Percentiles rank a stretch among this genome's conserved stretches.
phyloP scores from a whole-genome alignment of 176 grass and related monocot genomes.

The Chrysopogon serrulatus region DNA sequence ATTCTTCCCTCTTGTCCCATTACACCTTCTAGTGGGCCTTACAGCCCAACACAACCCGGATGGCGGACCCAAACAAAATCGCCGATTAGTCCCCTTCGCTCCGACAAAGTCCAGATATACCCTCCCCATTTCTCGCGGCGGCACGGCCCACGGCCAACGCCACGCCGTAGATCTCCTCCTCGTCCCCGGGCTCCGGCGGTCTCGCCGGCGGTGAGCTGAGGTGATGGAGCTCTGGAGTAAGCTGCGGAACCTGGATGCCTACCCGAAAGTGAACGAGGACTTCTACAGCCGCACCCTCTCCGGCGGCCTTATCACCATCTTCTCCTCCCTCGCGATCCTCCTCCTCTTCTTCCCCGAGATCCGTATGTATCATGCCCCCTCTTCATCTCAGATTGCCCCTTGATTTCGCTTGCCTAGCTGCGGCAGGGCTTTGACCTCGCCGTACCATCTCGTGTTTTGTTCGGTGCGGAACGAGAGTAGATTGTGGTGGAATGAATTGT shows the following conservation, averaged over 20 bases:
- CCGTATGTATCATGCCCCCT: conserved; percentile 41
- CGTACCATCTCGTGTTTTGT: neutral
- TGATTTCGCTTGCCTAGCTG: neutral
- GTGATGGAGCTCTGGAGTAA: conserved; percentile 86
- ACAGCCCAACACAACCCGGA: neutral
- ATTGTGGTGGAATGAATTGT: neutral
- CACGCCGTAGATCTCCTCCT: conserved; percentile 49
- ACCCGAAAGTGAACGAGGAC: conserved; percentile 99
- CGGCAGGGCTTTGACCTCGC: conserved; percentile 1
- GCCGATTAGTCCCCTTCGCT: neutral
- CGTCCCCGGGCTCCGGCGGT: conserved; percentile 20
- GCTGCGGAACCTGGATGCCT: conserved; percentile 87
- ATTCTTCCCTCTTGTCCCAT: neutral
- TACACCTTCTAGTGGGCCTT: neutral
- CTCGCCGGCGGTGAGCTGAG: conserved; percentile 10
- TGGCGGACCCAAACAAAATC: conserved; percentile 24
- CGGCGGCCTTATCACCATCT: conserved; percentile 89
- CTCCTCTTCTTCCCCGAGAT: conserved; percentile 98
- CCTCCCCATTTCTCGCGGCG: conserved; percentile 28
- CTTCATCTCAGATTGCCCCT: conserved; percentile 16
- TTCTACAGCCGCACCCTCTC: conserved; percentile 98
- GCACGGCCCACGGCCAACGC: neutral
- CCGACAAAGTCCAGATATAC: conserved; percentile 37
- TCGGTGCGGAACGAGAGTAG: neutral
- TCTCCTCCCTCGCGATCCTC: conserved; percentile 81